These are phyloP conservation scores for Porphyra umbilicalis DNA, from an alignment of 31 red algal genomes.

Conservation along the genomic window DNA sequence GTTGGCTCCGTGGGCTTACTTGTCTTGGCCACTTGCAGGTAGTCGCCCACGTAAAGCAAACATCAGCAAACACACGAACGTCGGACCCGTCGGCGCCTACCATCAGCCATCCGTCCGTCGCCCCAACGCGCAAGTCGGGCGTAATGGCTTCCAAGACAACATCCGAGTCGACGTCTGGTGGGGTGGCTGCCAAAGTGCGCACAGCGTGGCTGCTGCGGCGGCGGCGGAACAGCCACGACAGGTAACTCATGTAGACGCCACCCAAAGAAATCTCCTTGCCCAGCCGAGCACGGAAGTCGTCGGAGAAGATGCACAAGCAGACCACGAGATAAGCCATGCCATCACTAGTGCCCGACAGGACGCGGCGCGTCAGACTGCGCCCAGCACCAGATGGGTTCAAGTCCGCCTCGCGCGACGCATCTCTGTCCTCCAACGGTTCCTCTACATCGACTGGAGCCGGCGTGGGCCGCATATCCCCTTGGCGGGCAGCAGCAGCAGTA, in stretches of 20 bases:
- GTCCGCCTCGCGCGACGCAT: no score
- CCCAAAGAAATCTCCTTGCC: neutral
- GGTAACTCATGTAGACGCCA: neutral
- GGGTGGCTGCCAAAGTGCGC: neutral
- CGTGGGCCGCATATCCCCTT: no score
- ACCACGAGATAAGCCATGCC: neutral
- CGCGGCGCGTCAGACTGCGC: no score
- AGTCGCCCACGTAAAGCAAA: neutral
- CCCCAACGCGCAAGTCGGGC: neutral
- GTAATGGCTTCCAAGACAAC: neutral
- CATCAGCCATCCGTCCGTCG: neutral
- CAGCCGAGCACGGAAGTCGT: neutral
- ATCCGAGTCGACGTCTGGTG: neutral
- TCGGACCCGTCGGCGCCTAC: neutral
- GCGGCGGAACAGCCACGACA: neutral
- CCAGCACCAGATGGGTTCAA: no score
- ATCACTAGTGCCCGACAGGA: neutral
- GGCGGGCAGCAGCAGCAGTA: no score
- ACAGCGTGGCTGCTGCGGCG: neutral
- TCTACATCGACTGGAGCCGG: no score
- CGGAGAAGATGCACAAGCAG: neutral
- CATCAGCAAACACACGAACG: neutral
- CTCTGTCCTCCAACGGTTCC: no score
- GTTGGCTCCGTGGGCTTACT: neutral
- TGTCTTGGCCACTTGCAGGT: neutral